Base-by-base conservation (phyloP, 345 rosid species). In the Schrenkiella parvula region DNA sequence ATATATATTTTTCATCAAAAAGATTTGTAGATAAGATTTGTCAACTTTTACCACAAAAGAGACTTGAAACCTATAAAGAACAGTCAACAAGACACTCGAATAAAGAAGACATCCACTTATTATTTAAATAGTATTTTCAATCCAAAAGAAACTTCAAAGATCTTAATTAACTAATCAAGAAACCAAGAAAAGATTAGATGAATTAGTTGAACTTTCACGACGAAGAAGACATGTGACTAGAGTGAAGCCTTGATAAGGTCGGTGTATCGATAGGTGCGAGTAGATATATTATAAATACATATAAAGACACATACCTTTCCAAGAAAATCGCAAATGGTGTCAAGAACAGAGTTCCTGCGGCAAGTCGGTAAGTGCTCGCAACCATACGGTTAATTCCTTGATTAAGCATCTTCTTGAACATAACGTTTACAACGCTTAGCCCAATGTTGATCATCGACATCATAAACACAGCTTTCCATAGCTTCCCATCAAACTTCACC, bases 351-450 rank as follows among this genome's bases (percentile, higher is more conserved):
- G 88, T 79, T 12, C 91, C 84, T 44, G 78, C 79, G 7, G 67
- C 66, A 25, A 83, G 87, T n/a, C 98, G 80, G 69, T 92, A 88
- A 15, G 92, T 85, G 66, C 86, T 70, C 4, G 91, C 79, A 34
- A 88, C 87, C 78, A 88, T 74, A 70, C 82, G 88, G 74, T 83
- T 82, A 38, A 84, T 79, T 38, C 95, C 98, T 64, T 79, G 75
- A 38, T 84, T 80, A 31, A 88, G 80, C 63, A 83, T 78, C 73
- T 80, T 79, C 87, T 88, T 88, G 60, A 90, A 77, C 71, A 88
- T 78, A 48, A 82, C 79, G 58, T 88, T 90, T 38, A 84, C 90
- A 19, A 76, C 55, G 3, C 96, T 85, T 15, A 90, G 78, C 0
- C 71, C 88, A 18, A 85, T 79, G 80, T 86, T 85, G 42, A 88